These are phyloP conservation scores for Cladophialophora carrionii DNA, from an alignment of 2,329 filamentous ascomycete species.

Conservation along the genomic window DNA sequence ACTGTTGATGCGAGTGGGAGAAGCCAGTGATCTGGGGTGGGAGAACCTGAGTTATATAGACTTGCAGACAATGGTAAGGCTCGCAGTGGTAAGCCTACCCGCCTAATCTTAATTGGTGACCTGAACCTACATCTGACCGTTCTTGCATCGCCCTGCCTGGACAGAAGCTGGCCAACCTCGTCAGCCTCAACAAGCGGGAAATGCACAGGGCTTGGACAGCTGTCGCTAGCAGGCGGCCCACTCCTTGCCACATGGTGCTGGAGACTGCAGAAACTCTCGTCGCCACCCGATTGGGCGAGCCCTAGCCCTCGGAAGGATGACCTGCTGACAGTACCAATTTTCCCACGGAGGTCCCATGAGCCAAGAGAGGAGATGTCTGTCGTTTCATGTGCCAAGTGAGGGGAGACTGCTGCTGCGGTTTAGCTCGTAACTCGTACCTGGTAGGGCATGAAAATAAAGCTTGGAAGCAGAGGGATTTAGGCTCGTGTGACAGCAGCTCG, in stretches of 20 bases:
- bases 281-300: not conserved
- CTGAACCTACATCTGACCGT: not conserved
- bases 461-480: constrained; percentile 2
- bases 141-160: not conserved
- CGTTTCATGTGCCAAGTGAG: not conserved
- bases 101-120: not conserved
- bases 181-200: constrained; percentile 5
- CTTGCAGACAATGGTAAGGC: not conserved
- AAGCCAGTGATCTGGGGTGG: not conserved
- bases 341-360: not conserved
- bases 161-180: not conserved
- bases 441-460: not conserved
- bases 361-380: constrained; percentile 1
- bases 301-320: constrained; percentile 2
- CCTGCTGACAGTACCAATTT: constrained; percentile 13
- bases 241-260: not conserved
- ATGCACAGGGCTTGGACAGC: not conserved
- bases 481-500: not conserved
- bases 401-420: not conserved
- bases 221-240: not conserved
- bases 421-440: no score
- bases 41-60: constrained; percentile 17
- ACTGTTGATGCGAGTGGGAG: constrained; percentile 1
- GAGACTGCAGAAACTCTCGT: not conserved
- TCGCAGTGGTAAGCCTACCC: constrained; percentile 2